phyloP scores from a whole-genome alignment of 306 rosid genomes.

The Prunus mira region DNA sequence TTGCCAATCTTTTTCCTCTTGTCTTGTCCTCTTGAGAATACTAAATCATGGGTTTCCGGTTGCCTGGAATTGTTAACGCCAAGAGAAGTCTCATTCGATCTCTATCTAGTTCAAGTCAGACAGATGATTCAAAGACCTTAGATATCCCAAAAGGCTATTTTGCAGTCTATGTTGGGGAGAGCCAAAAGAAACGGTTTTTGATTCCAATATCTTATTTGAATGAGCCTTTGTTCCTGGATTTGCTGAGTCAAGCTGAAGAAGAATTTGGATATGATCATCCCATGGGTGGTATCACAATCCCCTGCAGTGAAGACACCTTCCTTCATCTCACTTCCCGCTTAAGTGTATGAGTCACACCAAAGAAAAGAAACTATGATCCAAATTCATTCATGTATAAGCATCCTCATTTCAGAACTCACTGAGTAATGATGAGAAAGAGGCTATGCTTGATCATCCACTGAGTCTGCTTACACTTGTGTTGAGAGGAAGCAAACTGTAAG shows the following conservation, averaged over 20 bases:
- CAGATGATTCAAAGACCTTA: too few relatives aligned
- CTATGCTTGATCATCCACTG: background rate
- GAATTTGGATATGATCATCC: too few relatives aligned
- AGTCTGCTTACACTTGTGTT: background rate
- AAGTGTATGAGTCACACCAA: background rate
- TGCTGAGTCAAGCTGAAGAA: too few relatives aligned
- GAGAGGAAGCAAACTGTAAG: background rate
- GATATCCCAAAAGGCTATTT: slow-evolving; percentile 13
- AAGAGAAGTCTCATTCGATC: slow-evolving; percentile 5
- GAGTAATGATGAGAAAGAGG: background rate
- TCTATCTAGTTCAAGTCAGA: background rate
- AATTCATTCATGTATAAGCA: background rate
- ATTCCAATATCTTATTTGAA: too few relatives aligned
- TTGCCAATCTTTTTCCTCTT: background rate
- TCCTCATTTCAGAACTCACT: too few relatives aligned
- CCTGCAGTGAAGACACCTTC: slow-evolving; percentile 27
- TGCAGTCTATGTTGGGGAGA: slow-evolving; percentile 31
- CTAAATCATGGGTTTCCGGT: background rate
- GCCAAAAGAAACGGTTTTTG: slow-evolving; percentile 24
- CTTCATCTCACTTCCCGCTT: slow-evolving; percentile 22
- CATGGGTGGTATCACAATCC: background rate
- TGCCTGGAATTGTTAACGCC: background rate
- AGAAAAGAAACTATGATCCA: background rate
- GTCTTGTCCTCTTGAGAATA: background rate
- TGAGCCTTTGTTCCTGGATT: too few relatives aligned